Percentiles rank a stretch among this genome's conserved stretches.
Evolutionary conservation across 352 stramenopile genomes (phyloP).

Genomic region (Globisporangium abappressorium): DNA sequence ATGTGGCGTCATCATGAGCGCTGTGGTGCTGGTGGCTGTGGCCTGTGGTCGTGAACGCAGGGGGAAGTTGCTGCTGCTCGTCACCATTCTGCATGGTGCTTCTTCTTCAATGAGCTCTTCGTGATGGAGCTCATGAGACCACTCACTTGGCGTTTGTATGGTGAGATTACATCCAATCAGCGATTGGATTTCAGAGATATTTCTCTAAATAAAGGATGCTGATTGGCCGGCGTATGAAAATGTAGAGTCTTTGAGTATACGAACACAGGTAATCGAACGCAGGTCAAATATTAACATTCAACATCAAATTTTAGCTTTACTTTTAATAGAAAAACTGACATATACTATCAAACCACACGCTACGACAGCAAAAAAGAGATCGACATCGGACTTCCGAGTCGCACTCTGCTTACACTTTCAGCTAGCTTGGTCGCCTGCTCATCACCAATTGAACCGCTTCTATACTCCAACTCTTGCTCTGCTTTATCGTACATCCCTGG

Average conservation of each 20-base stretch:
- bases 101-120: constrained; percentile 6
- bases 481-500: background rate
- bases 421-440: background rate
- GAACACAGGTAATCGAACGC: too few relatives aligned
- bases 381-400: constrained; percentile 2
- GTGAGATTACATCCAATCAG: background rate
- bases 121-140: background rate
- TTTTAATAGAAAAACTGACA: too few relatives aligned
- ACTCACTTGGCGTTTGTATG: background rate
- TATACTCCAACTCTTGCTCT: background rate
- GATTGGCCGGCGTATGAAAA: background rate
- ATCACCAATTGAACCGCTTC: background rate
- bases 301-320: too few relatives aligned
- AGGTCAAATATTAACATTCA: too few relatives aligned
- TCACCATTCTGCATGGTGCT: background rate
- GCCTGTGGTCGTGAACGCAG: background rate
- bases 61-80: background rate
- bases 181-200: background rate
- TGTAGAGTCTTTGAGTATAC: too few relatives aligned
- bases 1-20: background rate
- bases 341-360: too few relatives aligned
- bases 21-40: background rate
- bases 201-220: background rate
- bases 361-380: background rate
- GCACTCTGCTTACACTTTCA: background rate